These are phyloP conservation scores for Plasmodium billcollinsi DNA, from an alignment of 169 alveolate species.

Conservation along the genomic window DNA sequence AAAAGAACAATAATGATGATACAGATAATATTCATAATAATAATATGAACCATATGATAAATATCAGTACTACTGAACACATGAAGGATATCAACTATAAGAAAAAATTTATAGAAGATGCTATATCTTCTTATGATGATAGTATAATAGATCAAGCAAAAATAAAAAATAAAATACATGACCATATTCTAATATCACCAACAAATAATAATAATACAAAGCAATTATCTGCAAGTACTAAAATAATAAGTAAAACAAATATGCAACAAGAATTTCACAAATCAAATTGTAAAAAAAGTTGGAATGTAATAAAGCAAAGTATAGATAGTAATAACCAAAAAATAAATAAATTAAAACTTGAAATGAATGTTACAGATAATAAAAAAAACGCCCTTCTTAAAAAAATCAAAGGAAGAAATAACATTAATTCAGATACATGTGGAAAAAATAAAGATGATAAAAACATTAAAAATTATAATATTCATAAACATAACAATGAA, in stretches of 20 bases:
- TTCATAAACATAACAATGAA: too few relatives aligned
- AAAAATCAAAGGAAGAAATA: neutral
- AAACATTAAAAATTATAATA: neutral
- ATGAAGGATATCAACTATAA: constrained; percentile 9
- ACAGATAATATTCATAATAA: too few relatives aligned
- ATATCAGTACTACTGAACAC: too few relatives aligned
- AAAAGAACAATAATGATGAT: neutral
- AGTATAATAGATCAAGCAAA: neutral
- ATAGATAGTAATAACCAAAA: constrained; percentile 14
- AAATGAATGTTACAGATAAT: neutral
- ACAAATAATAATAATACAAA: neutral
- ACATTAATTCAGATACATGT: neutral
- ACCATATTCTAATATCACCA: neutral
- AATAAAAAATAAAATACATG: neutral
- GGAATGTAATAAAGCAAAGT: constrained; percentile 36
- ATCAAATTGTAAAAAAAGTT: neutral
- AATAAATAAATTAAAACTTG: neutral
- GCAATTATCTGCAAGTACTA: neutral
- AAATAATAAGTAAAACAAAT: neutral
- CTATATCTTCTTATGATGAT: constrained; percentile 41
- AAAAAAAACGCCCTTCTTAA: constrained; percentile 23
- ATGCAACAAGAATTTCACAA: neutral
- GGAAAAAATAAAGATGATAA: constrained; percentile 11
- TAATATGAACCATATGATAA: too few relatives aligned
- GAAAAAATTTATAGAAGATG: constrained; percentile 30